These are phyloP conservation scores for Solanum gandarillasii DNA, from an alignment of 257 asterid species.

Conservation along the genomic window DNA sequence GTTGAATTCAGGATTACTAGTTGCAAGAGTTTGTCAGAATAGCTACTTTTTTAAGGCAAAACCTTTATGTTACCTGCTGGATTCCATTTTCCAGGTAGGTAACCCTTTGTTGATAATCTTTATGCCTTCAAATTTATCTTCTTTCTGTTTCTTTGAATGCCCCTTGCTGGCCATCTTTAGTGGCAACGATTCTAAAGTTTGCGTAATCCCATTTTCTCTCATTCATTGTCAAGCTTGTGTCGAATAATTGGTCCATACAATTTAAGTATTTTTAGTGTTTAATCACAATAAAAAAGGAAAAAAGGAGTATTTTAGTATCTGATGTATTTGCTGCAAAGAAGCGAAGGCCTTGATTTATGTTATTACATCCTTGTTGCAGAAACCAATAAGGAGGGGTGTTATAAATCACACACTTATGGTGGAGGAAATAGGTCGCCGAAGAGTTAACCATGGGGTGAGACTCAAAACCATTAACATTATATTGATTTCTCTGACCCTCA, in stretches of 20 bases:
- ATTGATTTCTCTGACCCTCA: not conserved
- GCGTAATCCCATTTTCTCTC: not conserved
- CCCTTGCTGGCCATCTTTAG: not conserved
- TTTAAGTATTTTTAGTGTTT: not conserved
- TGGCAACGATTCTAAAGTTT: not conserved
- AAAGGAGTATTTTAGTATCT: not conserved
- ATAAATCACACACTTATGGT: constrained; percentile 81
- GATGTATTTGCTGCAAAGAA: not conserved
- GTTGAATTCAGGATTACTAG: not conserved
- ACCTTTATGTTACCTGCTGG: not conserved
- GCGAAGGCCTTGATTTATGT: not conserved
- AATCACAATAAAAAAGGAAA: not conserved
- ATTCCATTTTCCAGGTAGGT: not conserved
- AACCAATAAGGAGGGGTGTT: constrained; percentile 89
- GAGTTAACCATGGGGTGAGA: constrained; percentile 66
- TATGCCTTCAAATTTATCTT: not conserved
- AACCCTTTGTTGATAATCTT: not conserved
- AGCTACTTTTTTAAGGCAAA: not conserved
- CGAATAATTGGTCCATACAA: not conserved
- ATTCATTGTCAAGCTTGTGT: not conserved
- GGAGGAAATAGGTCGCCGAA: constrained; percentile 85
- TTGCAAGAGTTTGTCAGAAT: not conserved
- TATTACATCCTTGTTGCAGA: constrained; percentile 34
- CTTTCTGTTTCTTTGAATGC: not conserved
- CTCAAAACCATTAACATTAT: not conserved